These are phyloP conservation scores for Tolypocladium ovalisporum DNA, from an alignment of 2,329 filamentous ascomycete genomes.

Conservation along the genomic window DNA sequence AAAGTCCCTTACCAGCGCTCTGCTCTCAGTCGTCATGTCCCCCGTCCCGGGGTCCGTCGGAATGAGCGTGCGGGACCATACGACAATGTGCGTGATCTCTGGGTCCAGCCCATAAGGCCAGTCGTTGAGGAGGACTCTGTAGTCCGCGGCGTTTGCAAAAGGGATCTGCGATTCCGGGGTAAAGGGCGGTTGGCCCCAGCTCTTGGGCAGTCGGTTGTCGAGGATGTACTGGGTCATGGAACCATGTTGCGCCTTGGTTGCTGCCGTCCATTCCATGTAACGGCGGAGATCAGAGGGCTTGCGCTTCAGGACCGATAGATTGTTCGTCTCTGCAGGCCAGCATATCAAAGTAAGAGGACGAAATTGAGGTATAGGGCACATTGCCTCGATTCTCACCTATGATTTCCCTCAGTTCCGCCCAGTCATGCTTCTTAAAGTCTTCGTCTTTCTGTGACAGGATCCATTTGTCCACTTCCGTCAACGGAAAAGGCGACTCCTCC, in stretches of 20 bases:
- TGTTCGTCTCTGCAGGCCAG: constrained; percentile 33
- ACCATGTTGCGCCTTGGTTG: constrained; percentile 62
- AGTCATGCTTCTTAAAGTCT: constrained; percentile 59
- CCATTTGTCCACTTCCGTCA: constrained; percentile 48
- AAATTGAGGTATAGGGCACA: not conserved
- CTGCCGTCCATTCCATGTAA: constrained; percentile 68
- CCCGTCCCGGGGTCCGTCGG: constrained; percentile 59
- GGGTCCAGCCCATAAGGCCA: constrained; percentile 77
- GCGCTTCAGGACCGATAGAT: constrained; percentile 66
- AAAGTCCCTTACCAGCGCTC: constrained; percentile 54
- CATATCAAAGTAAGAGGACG: not conserved
- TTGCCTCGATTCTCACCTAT: constrained; percentile 37
- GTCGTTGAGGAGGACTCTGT: constrained; percentile 72
- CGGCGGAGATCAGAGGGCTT: constrained; percentile 68
- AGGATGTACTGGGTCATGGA: constrained; percentile 73
- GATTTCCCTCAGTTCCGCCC: constrained; percentile 61
- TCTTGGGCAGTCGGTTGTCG: constrained; percentile 52
- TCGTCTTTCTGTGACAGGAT: constrained; percentile 55
- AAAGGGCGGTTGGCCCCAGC: constrained; percentile 56
- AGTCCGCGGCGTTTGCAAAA: constrained; percentile 45
- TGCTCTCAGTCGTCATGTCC: constrained; percentile 59
- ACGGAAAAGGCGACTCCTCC: constrained; percentile 42
- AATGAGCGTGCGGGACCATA: constrained; percentile 81
- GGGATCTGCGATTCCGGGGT: constrained; percentile 36
- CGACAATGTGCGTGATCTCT: constrained; percentile 68